phyloP scores from a whole-genome alignment of 2,329 filamentous ascomycete species.

The Fusarium proliferatum region DNA sequence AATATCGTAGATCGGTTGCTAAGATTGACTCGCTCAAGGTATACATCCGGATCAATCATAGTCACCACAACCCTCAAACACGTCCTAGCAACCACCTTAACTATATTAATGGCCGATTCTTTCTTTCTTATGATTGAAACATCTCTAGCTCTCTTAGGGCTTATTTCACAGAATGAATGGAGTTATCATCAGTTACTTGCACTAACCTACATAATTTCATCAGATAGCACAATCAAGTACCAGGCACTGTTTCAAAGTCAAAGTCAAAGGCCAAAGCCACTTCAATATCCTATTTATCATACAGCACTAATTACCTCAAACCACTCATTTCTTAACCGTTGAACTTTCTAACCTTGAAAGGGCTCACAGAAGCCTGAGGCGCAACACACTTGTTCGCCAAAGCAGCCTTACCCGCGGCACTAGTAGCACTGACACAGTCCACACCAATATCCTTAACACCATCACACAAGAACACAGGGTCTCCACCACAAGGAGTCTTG shows the following conservation, averaged over 20 bases:
- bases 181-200: too few relatives aligned
- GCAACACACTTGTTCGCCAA: constrained; percentile 35
- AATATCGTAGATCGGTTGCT: too few relatives aligned
- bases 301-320: neutral
- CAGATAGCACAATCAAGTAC: neutral
- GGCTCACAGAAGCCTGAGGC: constrained; percentile 27
- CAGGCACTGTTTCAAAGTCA: neutral
- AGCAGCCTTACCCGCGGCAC: constrained; percentile 34
- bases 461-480: constrained; percentile 38
- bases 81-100: accelerated
- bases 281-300: neutral
- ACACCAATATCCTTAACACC: constrained; percentile 39
- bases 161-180: neutral
- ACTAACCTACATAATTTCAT: too few relatives aligned
- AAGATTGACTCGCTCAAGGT: too few relatives aligned
- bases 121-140: accelerated
- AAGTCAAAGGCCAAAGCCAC: neutral
- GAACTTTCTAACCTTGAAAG: constrained; percentile 32
- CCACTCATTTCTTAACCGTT: neutral
- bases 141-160: accelerated
- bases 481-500: constrained; percentile 34
- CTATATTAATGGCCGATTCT: accelerated
- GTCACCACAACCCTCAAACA: accelerated
- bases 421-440: constrained; percentile 33
- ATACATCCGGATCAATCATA: neutral